Conservation (phyloP, 2,329 filamentous ascomycete species). For the Botrytis cinerea region DNA sequence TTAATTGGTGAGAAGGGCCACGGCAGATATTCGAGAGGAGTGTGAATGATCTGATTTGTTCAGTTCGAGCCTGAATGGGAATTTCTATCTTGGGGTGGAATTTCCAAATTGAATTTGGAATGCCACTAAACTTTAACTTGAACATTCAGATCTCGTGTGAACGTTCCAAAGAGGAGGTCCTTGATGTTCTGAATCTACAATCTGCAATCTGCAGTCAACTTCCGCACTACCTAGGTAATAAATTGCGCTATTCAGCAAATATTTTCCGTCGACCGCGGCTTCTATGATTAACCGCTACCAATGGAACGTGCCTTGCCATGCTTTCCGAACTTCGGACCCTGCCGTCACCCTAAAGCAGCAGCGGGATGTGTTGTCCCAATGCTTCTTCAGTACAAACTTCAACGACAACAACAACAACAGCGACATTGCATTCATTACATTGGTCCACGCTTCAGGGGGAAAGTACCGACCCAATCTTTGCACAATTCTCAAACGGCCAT, state of each 20-base stretch:
- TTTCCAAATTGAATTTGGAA: conserved; percentile 8
- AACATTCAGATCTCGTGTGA: neutral
- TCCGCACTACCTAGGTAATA: neutral
- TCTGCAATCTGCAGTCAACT: neutral
- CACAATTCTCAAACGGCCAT: neutral
- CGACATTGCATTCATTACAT: neutral
- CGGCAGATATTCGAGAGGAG: neutral
- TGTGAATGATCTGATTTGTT: neutral
- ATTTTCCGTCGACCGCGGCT: conserved; percentile 10
- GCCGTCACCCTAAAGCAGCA: conserved; percentile 5
- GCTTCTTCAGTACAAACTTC: neutral
- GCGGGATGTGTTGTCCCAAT: neutral
- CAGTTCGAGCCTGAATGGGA: neutral
- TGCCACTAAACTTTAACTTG: neutral
- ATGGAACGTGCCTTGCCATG: neutral
- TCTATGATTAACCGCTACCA: conserved; percentile 2
- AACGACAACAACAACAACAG: neutral
- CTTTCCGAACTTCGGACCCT: conserved; percentile 2
- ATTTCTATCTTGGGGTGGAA: neutral
- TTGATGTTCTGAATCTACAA: neutral
- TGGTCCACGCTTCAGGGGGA: neutral
- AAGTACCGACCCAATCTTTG: neutral
- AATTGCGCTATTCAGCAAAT: conserved; percentile 1
- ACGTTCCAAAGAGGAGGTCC: neutral
- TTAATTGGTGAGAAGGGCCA: conserved; percentile 12